Conservation (phyloP, 2,329 filamentous ascomycete genomes). For the Arthrobotrys entomopaga region DNA sequence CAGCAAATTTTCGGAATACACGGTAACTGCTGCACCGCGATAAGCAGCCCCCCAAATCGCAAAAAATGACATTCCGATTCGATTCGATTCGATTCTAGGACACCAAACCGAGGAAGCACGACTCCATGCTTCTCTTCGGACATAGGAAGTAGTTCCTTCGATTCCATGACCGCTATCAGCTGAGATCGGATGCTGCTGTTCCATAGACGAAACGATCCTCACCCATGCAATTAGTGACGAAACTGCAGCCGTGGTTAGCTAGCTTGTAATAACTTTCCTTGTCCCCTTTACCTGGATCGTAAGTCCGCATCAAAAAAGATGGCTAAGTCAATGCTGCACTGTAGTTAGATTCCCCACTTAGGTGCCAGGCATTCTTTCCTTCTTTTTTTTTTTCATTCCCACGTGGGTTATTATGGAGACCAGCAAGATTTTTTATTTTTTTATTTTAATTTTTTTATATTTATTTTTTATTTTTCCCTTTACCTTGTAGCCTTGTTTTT, state of each 20-base stretch:
- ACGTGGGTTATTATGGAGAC: conserved; percentile 52
- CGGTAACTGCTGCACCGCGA: conserved; percentile 23
- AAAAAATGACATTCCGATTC: no score
- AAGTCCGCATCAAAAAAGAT: conserved; percentile 41
- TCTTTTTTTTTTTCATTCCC: conserved; percentile 37
- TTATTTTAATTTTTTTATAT: no score
- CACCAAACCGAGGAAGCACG: conserved; percentile 43
- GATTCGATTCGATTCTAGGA: conserved; percentile 27
- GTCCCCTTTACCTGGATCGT: conserved; percentile 14
- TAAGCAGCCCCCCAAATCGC: conserved; percentile 38
- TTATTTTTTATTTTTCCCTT: not conserved
- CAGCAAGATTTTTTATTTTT: conserved; percentile 1
- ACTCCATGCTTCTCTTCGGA: conserved; percentile 41
- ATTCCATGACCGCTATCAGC: conserved; percentile 50
- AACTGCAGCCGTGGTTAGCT: conserved; percentile 44
- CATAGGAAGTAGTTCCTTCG: conserved; percentile 3
- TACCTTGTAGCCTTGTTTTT: conserved; percentile 18
- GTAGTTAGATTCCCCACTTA: conserved; percentile 36
- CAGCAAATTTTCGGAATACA: conserved; percentile 44
- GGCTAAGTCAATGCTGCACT: conserved; percentile 41
- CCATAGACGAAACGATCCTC: conserved; percentile 20
- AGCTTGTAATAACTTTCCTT: not conserved
- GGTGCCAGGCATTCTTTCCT: conserved; percentile 25
- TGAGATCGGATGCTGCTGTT: conserved; percentile 47
- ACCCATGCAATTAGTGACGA: conserved; percentile 24